Conservation (phyloP, 1,139 yeast species). For the Groenewaldozyma auringiensis region DNA sequence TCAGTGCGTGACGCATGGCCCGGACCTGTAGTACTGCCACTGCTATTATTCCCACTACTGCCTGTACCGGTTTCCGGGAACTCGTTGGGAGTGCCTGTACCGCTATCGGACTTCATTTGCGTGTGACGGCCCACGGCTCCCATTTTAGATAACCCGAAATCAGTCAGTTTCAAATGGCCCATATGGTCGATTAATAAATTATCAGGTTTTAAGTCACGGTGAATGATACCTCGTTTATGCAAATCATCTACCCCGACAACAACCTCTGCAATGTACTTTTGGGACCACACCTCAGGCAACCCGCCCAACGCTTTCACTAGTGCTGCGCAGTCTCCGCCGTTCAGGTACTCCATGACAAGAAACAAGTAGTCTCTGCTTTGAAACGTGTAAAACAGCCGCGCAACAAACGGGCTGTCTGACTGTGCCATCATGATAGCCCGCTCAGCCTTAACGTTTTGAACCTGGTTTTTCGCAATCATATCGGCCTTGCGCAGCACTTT, state of each 20-base stretch:
- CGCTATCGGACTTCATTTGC: conserved; percentile 7
- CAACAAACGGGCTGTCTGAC: conserved; percentile 88
- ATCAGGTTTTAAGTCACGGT: conserved; percentile 93
- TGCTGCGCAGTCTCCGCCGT: conserved; percentile 95
- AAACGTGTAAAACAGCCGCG: conserved; percentile 79
- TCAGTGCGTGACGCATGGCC: background rate
- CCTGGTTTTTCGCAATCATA: conserved; percentile 96
- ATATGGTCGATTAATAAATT: conserved; percentile 74
- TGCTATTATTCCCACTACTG: conserved; percentile 1
- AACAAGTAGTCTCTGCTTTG: conserved; percentile 83
- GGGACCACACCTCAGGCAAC: conserved; percentile 77
- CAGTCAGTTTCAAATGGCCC: conserved; percentile 90
- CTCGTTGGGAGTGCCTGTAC: background rate
- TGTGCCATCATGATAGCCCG: conserved; percentile 97
- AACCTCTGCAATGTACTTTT: conserved; percentile 80
- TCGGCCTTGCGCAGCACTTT: conserved; percentile 91
- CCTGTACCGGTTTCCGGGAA: background rate
- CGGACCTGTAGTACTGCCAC: background rate
- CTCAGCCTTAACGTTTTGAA: conserved; percentile 87
- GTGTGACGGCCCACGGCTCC: conserved; percentile 82
- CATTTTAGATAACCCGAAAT: conserved; percentile 87
- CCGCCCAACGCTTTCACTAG: conserved; percentile 73
- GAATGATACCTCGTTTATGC: conserved; percentile 83
- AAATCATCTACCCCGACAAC: conserved; percentile 85
- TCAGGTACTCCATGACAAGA: conserved; percentile 91